Percentiles rank a stretch among this genome's conserved stretches.
These are phyloP conservation scores for Ensete glaucum DNA, from an alignment of 176 grass and related monocot species.

Conservation along the genomic window DNA sequence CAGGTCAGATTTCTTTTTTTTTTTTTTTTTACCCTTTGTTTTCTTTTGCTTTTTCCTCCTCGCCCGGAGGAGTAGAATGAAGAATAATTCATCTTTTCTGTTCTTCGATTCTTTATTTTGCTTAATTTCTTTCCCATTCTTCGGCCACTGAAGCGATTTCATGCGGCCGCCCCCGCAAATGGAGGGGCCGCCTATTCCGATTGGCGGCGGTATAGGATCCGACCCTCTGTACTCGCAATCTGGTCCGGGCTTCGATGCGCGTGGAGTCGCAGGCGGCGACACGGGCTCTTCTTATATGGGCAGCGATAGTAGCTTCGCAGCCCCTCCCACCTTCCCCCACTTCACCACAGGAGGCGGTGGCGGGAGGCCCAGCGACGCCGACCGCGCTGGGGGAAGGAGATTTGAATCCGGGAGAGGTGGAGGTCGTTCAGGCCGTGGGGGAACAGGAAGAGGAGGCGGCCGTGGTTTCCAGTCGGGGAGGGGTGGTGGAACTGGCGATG, in stretches of 20 bases:
- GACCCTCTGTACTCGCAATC: neutral
- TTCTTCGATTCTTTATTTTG: neutral
- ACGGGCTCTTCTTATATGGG: conserved; percentile 1
- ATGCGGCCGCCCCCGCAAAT: conserved; percentile 6
- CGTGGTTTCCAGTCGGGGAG: neutral
- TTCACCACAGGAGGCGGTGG: conserved; percentile 8
- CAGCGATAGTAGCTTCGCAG: neutral
- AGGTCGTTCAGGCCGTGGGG: conserved; percentile 12
- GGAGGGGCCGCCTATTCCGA: neutral
- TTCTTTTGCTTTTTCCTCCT: neutral
- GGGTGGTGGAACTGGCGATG: conserved; percentile 17
- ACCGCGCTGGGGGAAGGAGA: neutral
- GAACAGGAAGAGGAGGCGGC: conserved; percentile 25
- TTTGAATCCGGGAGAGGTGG: neutral
- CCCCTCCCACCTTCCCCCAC: neutral
- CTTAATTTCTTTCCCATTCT: conserved; percentile 2
- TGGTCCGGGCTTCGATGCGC: neutral
- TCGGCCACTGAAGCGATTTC: conserved; percentile 27
- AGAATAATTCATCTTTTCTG: too few species aligned
- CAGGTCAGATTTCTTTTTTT: conserved; percentile 34
- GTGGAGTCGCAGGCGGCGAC: neutral
- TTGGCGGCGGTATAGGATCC: conserved; percentile 12
- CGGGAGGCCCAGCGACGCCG: neutral
- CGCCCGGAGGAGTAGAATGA: too few species aligned
- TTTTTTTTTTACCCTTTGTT: neutral